Percentiles rank a stretch among this genome's conserved stretches.
phyloP scores from a whole-genome alignment of 2,329 filamentous ascomycete genomes.

The Emergomyces orientalis region DNA sequence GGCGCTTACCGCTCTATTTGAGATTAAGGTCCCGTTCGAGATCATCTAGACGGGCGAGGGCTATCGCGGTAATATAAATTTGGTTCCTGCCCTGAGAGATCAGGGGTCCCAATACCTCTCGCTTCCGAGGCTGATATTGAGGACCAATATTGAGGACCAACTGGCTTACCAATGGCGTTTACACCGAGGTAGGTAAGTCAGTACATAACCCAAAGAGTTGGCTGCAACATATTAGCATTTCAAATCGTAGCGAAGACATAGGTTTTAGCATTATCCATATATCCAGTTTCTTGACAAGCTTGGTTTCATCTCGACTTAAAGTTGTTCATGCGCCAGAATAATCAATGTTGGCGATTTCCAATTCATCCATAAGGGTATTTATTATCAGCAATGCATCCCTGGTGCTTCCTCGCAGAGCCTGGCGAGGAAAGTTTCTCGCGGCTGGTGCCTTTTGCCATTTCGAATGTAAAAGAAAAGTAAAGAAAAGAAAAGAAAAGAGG shows the following conservation, averaged over 20 bases:
- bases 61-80: not conserved
- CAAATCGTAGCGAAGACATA: not conserved
- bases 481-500: not conserved
- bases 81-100: not conserved
- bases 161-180: not conserved
- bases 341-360: not conserved
- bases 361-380: not conserved
- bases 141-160: too few species aligned
- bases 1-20: not conserved
- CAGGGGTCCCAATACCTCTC: not conserved
- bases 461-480: not conserved
- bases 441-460: not conserved
- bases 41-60: not conserved
- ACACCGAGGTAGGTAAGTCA: not conserved
- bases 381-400: not conserved
- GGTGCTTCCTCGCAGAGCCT: not conserved
- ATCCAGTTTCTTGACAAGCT: not conserved
- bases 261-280: conserved; percentile 2
- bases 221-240: not conserved
- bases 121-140: not conserved
- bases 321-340: conserved; percentile 1
- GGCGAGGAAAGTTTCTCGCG: not conserved
- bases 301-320: not conserved
- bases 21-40: not conserved
- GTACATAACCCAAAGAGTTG: conserved; percentile 4